Base-by-base conservation (phyloP, 1,284 basidiomycete species). In the Pholiota adiposa region DNA sequence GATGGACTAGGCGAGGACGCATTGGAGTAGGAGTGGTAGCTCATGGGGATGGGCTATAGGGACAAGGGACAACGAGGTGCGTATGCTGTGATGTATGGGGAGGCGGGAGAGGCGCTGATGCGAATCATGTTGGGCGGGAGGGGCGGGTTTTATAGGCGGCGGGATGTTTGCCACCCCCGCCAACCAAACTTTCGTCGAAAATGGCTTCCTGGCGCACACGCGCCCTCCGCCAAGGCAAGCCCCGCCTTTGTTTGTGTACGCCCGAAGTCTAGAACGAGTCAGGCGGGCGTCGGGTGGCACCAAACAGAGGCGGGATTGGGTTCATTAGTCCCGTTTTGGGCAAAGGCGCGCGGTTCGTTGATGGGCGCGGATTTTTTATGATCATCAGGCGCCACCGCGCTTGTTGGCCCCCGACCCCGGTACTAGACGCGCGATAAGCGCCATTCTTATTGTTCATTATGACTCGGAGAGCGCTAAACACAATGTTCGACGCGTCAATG, bases 251-350 rank as follows among this genome's bases (percentile, higher is more conserved):
- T 27, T 53, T 41, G 51, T 25, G n/a, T 27, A 8, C 25, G 16
- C 16, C 34, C 19, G 36, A 40, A 43, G 51, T 11, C 40, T 12
- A 27, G 21, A 19, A 12, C 53, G 41, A 54, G 41, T 44, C 41
- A 54, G 3, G 23, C 11, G 23, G 38, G 23, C 53, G 41, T 31
- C 31, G 27, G 27, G 27, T 19, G 4, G 25, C 12, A 19, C 40
- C 41, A 54, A 54, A 54, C n/a, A 54, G 21, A 54, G 53, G 53
- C 53, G 53, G 41, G 52, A n/a, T 54, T 31, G 16, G n/a, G 8
- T 11, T n/a, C 44, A 44, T 43, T 14, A 31, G 18, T 29, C 41
- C 53, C 6, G 18, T 21, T 54, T 54, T 4, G 31, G 53, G 5
- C 7, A 33, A 19, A 12, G 48, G 48, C 48, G 48, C 19, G 41